A percentile compares a stretch with the other conserved stretches of the same genome.
phyloP scores from a whole-genome alignment of 108 stramenopile species.

The Pseudonitzschia delicatissima region DNA sequence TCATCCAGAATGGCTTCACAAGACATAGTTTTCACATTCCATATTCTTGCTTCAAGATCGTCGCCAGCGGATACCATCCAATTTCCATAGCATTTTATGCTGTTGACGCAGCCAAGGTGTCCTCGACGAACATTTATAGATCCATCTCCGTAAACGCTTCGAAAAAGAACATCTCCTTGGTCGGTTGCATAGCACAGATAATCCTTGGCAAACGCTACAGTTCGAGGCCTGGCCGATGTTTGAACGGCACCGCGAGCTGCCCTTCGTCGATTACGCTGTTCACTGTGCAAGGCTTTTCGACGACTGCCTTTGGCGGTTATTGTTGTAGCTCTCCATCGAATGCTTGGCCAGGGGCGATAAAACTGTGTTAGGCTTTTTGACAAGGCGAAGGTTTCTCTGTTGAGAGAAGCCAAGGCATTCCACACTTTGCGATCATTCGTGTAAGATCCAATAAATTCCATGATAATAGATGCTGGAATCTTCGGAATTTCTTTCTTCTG shows the following conservation, averaged over 20 bases:
- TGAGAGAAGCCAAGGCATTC: slow-evolving; percentile 7
- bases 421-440: background rate
- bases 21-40: background rate
- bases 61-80: slow-evolving; percentile 3
- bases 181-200: slow-evolving; percentile 7
- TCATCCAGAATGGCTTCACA: background rate
- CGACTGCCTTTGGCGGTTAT: background rate
- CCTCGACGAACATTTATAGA: background rate
- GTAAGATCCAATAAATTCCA: slow-evolving; percentile 2
- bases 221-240: background rate
- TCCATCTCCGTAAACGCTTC: slow-evolving; percentile 1
- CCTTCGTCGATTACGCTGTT: background rate
- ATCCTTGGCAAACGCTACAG: background rate
- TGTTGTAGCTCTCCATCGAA: slow-evolving; percentile 3
- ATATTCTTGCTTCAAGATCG: slow-evolving; percentile 1
- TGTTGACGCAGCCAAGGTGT: background rate
- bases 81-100: background rate
- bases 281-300: background rate
- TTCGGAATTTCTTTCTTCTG: background rate
- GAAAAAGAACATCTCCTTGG: background rate
- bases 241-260: background rate
- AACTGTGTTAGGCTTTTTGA: background rate
- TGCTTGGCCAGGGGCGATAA: slow-evolving; percentile 6
- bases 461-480: background rate
- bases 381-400: background rate